A percentile compares a stretch with the other conserved stretches of the same genome.
phyloP scores from a whole-genome alignment of 139 green algal genomes.

The Tetradesmus lagerheimii region DNA sequence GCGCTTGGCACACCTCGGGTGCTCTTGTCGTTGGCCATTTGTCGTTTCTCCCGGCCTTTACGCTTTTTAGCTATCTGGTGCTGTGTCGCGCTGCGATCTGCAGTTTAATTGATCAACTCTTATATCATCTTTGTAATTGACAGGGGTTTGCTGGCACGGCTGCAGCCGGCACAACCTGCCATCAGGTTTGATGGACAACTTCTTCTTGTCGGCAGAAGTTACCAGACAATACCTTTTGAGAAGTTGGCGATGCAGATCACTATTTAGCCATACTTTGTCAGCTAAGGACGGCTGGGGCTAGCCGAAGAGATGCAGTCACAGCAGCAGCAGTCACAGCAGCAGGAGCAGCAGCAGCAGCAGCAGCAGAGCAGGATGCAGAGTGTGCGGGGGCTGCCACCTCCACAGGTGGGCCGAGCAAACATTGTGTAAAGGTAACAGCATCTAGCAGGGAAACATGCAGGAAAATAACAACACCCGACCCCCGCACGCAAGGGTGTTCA shows the following conservation, averaged over 20 bases:
- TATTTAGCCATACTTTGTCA: background rate
- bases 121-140: background rate
- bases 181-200: background rate
- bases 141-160: background rate
- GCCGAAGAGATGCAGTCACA: background rate
- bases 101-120: background rate
- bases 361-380: too few relatives aligned
- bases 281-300: background rate
- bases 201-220: background rate
- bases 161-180: background rate
- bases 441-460: too few relatives aligned
- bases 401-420: too few relatives aligned
- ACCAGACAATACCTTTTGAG: too few relatives aligned
- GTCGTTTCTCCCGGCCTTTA: background rate
- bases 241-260: background rate
- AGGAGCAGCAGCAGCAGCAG: background rate
- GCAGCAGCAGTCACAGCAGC: background rate
- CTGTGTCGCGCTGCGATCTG: background rate
- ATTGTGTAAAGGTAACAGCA: too few relatives aligned
- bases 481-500: too few relatives aligned
- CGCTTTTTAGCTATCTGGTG: background rate
- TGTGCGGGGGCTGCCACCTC: too few relatives aligned
- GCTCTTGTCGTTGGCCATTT: background rate
- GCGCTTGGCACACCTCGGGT: background rate
- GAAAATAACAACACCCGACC: too few relatives aligned